Percentiles rank a stretch among this genome's conserved stretches.
These are phyloP conservation scores for Russula sp. DNA, from an alignment of 768 basidiomycete genomes.

Conservation along the genomic window DNA sequence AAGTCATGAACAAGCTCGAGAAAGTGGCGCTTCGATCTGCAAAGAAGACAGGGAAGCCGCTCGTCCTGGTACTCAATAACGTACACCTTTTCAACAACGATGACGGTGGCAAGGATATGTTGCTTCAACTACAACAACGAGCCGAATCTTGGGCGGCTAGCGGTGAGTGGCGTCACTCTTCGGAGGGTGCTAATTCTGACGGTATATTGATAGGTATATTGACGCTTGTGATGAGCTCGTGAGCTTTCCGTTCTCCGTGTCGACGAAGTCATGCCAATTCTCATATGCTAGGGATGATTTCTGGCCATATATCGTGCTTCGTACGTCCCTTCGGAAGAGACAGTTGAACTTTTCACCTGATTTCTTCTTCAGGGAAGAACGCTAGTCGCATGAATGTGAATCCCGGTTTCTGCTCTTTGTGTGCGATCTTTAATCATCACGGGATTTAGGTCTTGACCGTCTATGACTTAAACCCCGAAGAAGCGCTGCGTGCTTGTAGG, in stretches of 20 bases:
- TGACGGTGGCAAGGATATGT: conserved; percentile 69
- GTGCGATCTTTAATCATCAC: conserved; percentile 5
- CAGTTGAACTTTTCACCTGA: conserved; percentile 12
- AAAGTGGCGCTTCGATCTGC: conserved; percentile 76
- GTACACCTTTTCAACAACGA: conserved; percentile 72
- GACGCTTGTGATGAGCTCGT: conserved; percentile 79
- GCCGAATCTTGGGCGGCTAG: conserved; percentile 85
- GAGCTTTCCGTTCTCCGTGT: conserved; percentile 31
- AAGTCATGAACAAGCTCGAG: conserved; percentile 78
- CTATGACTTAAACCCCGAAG: conserved; percentile 59
- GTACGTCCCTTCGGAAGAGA: conserved; percentile 38
- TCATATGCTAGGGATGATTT: conserved; percentile 65
- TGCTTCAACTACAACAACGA: conserved; percentile 83
- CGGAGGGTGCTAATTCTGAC: conserved; percentile 18
- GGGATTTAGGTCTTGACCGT: conserved; percentile 60
- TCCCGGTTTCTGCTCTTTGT: neutral
- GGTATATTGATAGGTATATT: conserved; percentile 53
- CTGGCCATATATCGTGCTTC: conserved; percentile 71
- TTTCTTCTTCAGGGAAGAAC: conserved; percentile 50
- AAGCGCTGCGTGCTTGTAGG: conserved; percentile 56
- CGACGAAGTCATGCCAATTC: neutral
- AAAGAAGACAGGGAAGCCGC: conserved; percentile 55
- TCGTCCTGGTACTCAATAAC: conserved; percentile 82
- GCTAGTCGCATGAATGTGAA: conserved; percentile 72
- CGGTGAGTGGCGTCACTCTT: conserved; percentile 42